These are phyloP conservation scores for Cornus controversa DNA, from an alignment of 148 eudicot genomes.

Conservation along the genomic window DNA sequence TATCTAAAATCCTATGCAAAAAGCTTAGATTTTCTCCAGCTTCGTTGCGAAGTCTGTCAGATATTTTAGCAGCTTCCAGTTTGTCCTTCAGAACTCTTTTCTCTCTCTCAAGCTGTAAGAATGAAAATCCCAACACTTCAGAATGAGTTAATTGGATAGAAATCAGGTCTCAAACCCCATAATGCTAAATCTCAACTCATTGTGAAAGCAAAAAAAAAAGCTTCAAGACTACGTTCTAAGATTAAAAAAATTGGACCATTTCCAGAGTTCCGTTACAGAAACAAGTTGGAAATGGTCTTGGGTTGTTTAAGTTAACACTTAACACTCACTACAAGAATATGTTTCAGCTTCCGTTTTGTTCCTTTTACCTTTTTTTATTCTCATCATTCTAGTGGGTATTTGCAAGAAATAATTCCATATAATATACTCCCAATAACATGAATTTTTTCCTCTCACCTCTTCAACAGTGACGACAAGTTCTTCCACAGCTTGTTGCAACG, in stretches of 20 bases:
- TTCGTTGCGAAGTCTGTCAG: neutral
- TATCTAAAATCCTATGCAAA: conserved; percentile 23
- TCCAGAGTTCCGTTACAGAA: too few relatives aligned
- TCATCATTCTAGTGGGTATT: neutral
- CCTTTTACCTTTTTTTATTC: neutral
- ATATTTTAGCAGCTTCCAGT: conserved; percentile 29
- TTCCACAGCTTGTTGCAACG: conserved; percentile 56
- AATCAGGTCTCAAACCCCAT: neutral
- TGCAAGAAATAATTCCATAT: neutral
- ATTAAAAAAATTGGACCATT: neutral
- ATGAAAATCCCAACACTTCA: neutral
- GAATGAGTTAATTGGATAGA: neutral
- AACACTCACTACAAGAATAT: neutral
- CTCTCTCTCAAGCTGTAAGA: conserved; percentile 47
- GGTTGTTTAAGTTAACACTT: neutral
- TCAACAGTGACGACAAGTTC: conserved; percentile 50
- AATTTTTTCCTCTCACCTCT: conserved; percentile 36
- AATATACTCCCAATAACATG: neutral
- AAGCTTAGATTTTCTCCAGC: conserved; percentile 20
- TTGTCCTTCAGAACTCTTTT: conserved; percentile 42
- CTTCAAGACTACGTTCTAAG: neutral
- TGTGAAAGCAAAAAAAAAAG: neutral
- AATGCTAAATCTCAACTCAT: neutral
- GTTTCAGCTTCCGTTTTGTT: neutral
- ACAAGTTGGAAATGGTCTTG: neutral